Evolutionary conservation across 2,329 filamentous ascomycete species (phyloP), one percentile per base, ranked within the genome.

Genomic region (Juglanconis juglandina): DNA sequence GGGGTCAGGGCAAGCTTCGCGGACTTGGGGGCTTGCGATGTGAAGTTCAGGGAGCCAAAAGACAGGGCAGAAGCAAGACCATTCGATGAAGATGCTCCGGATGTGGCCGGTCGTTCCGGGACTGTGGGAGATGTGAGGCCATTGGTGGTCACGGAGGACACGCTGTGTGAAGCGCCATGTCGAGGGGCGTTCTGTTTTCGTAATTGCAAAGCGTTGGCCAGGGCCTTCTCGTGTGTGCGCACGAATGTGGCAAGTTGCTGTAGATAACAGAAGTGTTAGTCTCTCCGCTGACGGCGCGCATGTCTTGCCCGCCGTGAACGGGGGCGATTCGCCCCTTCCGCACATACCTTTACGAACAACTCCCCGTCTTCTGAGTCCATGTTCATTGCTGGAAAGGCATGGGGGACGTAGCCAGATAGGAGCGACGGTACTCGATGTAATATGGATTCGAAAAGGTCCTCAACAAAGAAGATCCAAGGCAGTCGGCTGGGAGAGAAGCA

Each of bases 191-290:
- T 83, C 69, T 91, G 88, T 68, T 91, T 87, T 73, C 89, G 88
- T 68, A 96, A 83, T 75, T 97, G 94, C 64, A 97, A 81, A 69
- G 94, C 94, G 79, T 98, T 98, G 72, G 95, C 95, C 65, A 99
- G 85, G 42, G 93, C 94, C 78, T 96, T 96, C 77, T 99, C 95
- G 80, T 99, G 92, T 59, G 92, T 96, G 65, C 93, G 92, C 77
- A 99, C 92, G 77, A 96, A 98, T 77, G 89, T 89, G 72, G 94
- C 93, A 73, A 99, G 84, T 83, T 96, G 95, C 94, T 97, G 74
- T 62, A 44, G 56, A 35, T 42, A n/a, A 30, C 44, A 63, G 14
- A 6, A 30, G 17, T n/a, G 68, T 76, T 63, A 78, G 74, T 41
- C 49, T 49, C 54, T 17, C 6, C n/a, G 24, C 24, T 24, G 24